Base-by-base conservation (phyloP, 1,284 basidiomycete genomes). In the Moniliophthora roreri region DNA sequence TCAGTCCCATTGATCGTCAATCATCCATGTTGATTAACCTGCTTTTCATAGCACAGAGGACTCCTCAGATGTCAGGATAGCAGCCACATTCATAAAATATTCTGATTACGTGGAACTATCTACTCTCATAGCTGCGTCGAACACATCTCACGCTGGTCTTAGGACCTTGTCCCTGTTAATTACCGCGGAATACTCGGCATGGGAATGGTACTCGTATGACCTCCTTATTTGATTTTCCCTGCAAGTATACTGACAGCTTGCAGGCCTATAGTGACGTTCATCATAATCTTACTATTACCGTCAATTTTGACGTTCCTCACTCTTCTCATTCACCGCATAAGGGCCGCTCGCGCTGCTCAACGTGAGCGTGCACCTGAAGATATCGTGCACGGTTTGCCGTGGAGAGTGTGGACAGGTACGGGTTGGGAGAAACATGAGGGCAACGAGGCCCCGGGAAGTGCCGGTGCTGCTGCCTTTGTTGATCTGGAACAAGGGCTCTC, bases 141-240 rank as follows among this genome's bases (percentile, higher is more conserved):
- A 89, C 58, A 91, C 88, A 6, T 86, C 87, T 18, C 88, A 90
- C 61, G 81, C 81, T 34, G 88, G 87, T 36, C 64, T 91, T 45
- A 79, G 75, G 49, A 90, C 88, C 0, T 76, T 91, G 32, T 87
- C 87, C 0, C 70, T 91, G n/a, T 74, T 87, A 52, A 84, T 91
- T 59, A 87, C 81, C n/a, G 81, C 86, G 5, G 86, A 89, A 58
- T 87, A 85, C 62, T 87, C 86, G 20, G 81, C 84, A 38, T 90
- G 89, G 88, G 88, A 90, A 65, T 91, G 88, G 89, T 91, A 90
- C 63, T 91, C 87, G 87, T 90, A 61, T 63, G 88, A 80, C 45
- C 53, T 55, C 26, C 20, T 15, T 16, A 59, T 34, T 53, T 16
- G 39, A 50, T 49, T 40, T 36, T 23, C 47, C 24, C 40, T 51